These are phyloP conservation scores for Aciculoconidium aculeatum DNA, from an alignment of 805 yeast species.

Conservation along the genomic window DNA sequence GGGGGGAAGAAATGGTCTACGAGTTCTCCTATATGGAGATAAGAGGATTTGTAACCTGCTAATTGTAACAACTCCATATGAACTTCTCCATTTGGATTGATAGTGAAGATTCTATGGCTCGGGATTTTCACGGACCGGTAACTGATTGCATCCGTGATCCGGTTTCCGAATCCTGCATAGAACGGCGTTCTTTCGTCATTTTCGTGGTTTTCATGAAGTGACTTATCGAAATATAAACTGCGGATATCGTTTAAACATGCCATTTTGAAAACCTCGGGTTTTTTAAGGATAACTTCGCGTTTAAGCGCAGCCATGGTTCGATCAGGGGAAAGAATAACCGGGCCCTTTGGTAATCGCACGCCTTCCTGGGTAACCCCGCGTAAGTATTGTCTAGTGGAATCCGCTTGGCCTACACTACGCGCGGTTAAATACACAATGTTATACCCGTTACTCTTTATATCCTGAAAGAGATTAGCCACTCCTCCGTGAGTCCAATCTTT, in stretches of 20 bases:
- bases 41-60: conserved; percentile 87
- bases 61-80: conserved; percentile 93
- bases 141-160: conserved; percentile 93
- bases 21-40: conserved; percentile 83
- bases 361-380: conserved; percentile 69
- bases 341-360: conserved; percentile 73
- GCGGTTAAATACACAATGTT: conserved; percentile 92
- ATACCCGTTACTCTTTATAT: conserved; percentile 82
- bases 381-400: conserved; percentile 79
- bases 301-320: conserved; percentile 91
- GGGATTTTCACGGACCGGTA: conserved; percentile 93
- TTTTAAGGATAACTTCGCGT: conserved; percentile 87
- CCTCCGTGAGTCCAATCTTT: conserved; percentile 98
- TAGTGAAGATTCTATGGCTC: conserved; percentile 88
- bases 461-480: conserved; percentile 87
- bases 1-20: conserved; percentile 99
- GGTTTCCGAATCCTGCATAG: conserved; percentile 95
- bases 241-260: conserved; percentile 88
- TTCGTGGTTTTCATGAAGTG: conserved; percentile 9
- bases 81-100: conserved; percentile 94
- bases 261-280: conserved; percentile 98
- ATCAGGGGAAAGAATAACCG: conserved; percentile 93
- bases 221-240: conserved; percentile 48
- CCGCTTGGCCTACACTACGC: conserved; percentile 93
- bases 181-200: conserved; percentile 62